These are phyloP conservation scores for Arabis alpina DNA, from an alignment of 345 rosid genomes.

Conservation along the genomic window DNA sequence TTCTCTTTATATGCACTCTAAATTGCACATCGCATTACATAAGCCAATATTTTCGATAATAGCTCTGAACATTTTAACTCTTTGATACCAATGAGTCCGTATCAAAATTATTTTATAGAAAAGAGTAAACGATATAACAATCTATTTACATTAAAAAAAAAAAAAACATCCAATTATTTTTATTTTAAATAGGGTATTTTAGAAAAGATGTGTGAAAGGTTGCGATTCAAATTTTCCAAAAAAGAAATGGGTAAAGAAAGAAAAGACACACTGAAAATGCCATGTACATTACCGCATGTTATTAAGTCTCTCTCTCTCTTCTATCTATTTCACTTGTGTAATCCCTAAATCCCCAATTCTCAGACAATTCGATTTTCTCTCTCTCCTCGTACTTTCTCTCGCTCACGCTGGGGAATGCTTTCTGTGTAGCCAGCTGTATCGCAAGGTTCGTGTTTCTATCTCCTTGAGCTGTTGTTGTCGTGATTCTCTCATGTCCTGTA, in stretches of 20 bases:
- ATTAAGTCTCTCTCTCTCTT: constrained; percentile 23
- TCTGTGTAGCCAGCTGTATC: constrained; percentile 35
- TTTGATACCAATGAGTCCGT: too few species aligned
- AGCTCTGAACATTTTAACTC: too few species aligned
- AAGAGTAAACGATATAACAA: too few species aligned
- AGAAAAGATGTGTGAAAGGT: too few species aligned
- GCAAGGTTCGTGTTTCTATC: constrained; percentile 37
- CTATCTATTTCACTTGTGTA: constrained; percentile 31
- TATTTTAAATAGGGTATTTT: too few species aligned
- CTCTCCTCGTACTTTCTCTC: constrained; percentile 11
- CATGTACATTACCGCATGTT: constrained; percentile 35
- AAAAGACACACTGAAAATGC: constrained; percentile 30
- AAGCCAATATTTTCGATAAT: too few species aligned
- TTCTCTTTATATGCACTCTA: too few species aligned
- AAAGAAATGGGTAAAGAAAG: constrained; percentile 29
- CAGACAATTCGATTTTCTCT: constrained; percentile 43
- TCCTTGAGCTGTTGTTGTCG: not conserved
- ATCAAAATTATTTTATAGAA: too few species aligned
- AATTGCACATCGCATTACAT: too few species aligned
- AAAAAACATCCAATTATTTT: too few species aligned
- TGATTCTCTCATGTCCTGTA: too few species aligned
- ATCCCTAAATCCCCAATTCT: constrained; percentile 52
- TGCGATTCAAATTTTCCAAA: not conserved
- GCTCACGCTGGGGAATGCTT: constrained; percentile 43
- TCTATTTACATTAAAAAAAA: too few species aligned